These are phyloP conservation scores for Raphidocelis subcapitata DNA, from an alignment of 139 green algal genomes.

Conservation along the genomic window DNA sequence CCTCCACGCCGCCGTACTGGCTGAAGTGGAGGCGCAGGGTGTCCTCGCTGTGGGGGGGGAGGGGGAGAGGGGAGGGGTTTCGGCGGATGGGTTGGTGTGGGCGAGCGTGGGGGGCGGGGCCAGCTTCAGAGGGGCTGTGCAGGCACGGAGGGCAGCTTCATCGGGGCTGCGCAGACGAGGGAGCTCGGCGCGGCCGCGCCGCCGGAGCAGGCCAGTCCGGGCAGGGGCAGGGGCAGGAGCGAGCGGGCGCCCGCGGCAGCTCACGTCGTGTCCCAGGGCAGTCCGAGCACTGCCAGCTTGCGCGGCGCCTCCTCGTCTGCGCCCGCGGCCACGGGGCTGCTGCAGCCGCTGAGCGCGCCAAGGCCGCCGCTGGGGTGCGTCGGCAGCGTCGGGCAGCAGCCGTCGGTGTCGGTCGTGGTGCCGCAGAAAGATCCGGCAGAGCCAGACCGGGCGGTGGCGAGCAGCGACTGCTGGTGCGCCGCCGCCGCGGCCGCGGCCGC, in stretches of 20 bases:
- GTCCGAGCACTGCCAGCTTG: conserved; percentile 69
- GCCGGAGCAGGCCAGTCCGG: no score
- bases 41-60: conserved; percentile 44
- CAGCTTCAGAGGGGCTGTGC: background rate
- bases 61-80: background rate
- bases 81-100: background rate
- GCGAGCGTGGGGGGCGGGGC: background rate
- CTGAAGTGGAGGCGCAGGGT: conserved; percentile 74
- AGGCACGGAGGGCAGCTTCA: background rate
- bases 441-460: no score
- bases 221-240: no score
- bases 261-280: conserved; percentile 78
- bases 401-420: no score
- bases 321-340: no score
- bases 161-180: background rate
- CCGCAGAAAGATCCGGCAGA: no score
- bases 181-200: no score
- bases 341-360: no score
- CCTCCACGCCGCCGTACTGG: conserved; percentile 68
- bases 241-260: background rate
- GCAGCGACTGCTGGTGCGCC: no score
- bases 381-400: no score
- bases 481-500: no score
- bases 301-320: conserved; percentile 31
- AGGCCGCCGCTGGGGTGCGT: no score